These are phyloP conservation scores for Fraxinus xanthoxyloides DNA, from an alignment of 305 asterid genomes.

Conservation along the genomic window DNA sequence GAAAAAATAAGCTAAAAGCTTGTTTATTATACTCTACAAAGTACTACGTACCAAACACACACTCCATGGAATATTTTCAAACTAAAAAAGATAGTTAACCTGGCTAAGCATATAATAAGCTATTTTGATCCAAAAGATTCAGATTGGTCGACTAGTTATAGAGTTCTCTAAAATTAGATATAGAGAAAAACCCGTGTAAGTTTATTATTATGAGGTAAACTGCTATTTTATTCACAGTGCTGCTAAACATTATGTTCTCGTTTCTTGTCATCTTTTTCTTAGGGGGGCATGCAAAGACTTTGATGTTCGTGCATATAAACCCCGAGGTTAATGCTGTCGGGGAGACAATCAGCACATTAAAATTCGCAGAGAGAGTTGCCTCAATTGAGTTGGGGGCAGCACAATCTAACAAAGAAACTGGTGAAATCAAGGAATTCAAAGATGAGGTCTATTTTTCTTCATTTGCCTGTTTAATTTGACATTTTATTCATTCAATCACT, in stretches of 20 bases:
- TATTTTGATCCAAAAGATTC: background rate
- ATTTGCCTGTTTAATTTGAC: slow-evolving; percentile 16
- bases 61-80: background rate
- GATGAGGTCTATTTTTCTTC: slow-evolving; percentile 60
- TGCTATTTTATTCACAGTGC: background rate
- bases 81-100: background rate
- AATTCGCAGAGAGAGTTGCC: slow-evolving; percentile 88
- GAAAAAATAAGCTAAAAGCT: background rate
- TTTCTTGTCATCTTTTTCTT: slow-evolving; percentile 13
- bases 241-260: slow-evolving; percentile 3
- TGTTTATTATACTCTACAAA: background rate
- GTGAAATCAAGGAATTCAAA: slow-evolving; percentile 70
- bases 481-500: slow-evolving; percentile 21
- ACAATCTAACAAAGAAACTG: slow-evolving; percentile 69
- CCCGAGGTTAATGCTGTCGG: slow-evolving; percentile 73
- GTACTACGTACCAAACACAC: background rate
- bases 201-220: background rate
- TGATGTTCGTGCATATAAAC: slow-evolving; percentile 92
- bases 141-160: background rate
- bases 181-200: background rate
- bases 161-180: background rate
- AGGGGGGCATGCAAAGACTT: slow-evolving; percentile 92
- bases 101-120: background rate
- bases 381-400: slow-evolving; percentile 87
- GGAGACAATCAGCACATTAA: slow-evolving; percentile 83